These are phyloP conservation scores for Botryosphaeria dothidea DNA, from an alignment of 2,329 filamentous ascomycete genomes.

Conservation along the genomic window DNA sequence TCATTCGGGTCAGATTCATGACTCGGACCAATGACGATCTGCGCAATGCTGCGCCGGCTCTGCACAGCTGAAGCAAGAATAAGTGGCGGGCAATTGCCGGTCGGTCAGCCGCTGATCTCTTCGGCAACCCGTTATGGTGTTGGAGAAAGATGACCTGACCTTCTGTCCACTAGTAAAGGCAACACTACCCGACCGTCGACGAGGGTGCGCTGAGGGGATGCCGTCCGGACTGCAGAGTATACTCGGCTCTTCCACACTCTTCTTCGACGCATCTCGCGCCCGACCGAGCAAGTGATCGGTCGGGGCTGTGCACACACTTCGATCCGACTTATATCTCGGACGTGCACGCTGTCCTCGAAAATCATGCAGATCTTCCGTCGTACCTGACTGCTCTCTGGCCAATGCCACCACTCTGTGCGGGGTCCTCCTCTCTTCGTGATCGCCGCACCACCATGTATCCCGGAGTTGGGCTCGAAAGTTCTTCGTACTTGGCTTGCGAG, in stretches of 20 bases:
- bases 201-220: neutral
- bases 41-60: neutral
- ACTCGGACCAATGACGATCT: neutral
- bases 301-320: neutral
- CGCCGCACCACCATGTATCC: neutral
- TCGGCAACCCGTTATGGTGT: neutral
- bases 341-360: neutral
- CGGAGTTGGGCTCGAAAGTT: neutral
- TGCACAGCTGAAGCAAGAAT: neutral
- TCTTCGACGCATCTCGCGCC: neutral
- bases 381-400: neutral
- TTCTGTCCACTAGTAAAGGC: neutral
- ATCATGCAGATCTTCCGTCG: conserved; percentile 4
- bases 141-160: neutral
- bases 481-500: neutral
- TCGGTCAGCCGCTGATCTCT: neutral
- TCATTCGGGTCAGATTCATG: neutral
- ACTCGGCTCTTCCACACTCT: neutral
- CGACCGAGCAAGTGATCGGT: neutral
- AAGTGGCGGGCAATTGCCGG: neutral
- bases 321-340: neutral
- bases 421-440: neutral
- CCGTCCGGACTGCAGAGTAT: neutral
- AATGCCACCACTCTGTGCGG: neutral
- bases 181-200: neutral